Conservation (phyloP, 2,329 filamentous ascomycete genomes). For the Bipolaris sorokiniana region DNA sequence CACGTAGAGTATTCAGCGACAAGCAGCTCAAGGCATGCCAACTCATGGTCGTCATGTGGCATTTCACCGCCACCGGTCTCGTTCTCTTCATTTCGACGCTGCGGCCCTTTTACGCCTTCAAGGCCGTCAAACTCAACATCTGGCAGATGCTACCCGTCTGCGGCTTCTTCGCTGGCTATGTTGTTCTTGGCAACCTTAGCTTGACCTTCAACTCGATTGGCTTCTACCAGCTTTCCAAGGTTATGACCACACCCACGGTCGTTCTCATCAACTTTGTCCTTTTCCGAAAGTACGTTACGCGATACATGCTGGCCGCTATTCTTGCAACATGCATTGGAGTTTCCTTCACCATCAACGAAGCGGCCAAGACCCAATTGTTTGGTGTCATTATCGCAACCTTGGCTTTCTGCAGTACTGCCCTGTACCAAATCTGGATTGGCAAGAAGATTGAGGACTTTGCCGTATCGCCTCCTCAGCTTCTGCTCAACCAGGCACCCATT, state of each 20-base stretch:
- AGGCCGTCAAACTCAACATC: slow-evolving; percentile 52
- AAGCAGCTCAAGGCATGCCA: slow-evolving; percentile 53
- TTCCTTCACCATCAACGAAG: slow-evolving; percentile 52
- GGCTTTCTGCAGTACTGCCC: slow-evolving; percentile 54
- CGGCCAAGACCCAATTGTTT: slow-evolving; percentile 49
- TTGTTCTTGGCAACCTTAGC: slow-evolving; percentile 55
- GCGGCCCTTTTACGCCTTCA: slow-evolving; percentile 54
- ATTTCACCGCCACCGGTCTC: slow-evolving; percentile 54
- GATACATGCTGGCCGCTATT: slow-evolving; percentile 51
- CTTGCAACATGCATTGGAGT: slow-evolving; percentile 54
- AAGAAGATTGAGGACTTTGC: slow-evolving; percentile 57
- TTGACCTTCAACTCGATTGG: slow-evolving; percentile 56
- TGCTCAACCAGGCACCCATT: slow-evolving; percentile 56
- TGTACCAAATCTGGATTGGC: slow-evolving; percentile 58
- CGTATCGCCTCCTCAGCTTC: slow-evolving; percentile 53
- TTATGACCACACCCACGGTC: slow-evolving; percentile 57
- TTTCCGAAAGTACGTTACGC: slow-evolving; percentile 52
- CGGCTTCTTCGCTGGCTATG: slow-evolving; percentile 55
- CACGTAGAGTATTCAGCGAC: slow-evolving; percentile 53
- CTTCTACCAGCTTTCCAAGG: slow-evolving; percentile 57
- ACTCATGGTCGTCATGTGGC: slow-evolving; percentile 57
- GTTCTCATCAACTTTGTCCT: slow-evolving; percentile 55
- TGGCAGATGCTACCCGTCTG: slow-evolving; percentile 55
- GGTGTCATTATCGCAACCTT: slow-evolving; percentile 53
- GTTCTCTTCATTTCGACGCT: slow-evolving; percentile 53